These are phyloP conservation scores for Chloris gayana DNA, from an alignment of 176 grass and related monocot species.

Conservation along the genomic window DNA sequence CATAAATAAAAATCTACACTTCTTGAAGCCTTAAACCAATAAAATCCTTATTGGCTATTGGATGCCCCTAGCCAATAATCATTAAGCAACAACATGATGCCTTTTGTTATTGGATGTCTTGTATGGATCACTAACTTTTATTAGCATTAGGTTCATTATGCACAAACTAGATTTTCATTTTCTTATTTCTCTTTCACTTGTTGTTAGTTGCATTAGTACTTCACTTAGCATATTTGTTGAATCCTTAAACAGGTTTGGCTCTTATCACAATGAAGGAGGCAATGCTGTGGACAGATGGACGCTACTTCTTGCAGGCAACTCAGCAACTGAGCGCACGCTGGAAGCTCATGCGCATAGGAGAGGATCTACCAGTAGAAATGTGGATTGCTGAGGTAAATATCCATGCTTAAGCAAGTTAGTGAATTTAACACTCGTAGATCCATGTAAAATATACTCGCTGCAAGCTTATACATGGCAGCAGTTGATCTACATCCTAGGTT, in stretches of 20 bases:
- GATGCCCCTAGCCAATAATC: not conserved
- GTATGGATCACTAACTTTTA: not conserved
- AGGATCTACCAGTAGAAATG: slow-evolving; percentile 77
- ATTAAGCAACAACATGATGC: not conserved
- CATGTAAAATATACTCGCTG: not conserved
- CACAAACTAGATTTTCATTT: slow-evolving; percentile 21
- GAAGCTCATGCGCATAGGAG: slow-evolving; percentile 96
- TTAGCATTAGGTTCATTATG: not conserved
- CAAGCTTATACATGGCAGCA: not conserved
- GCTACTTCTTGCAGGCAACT: slow-evolving; percentile 92
- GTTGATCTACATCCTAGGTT: not conserved
- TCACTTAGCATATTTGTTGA: slow-evolving; percentile 10
- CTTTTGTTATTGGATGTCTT: not conserved
- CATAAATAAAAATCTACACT: too few relatives aligned
- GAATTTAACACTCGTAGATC: not conserved
- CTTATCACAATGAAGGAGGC: slow-evolving; percentile 90
- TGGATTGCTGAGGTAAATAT: slow-evolving; percentile 82
- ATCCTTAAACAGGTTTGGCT: slow-evolving; percentile 70
- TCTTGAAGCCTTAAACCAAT: not conserved
- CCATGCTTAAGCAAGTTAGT: not conserved
- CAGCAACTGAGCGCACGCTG: slow-evolving; percentile 72
- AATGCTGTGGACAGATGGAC: slow-evolving; percentile 94
- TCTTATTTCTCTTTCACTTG: not conserved
- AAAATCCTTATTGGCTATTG: not conserved
- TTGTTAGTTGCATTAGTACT: slow-evolving; percentile 6